Evolutionary conservation across 352 stramenopile species (phyloP).

Genomic region (Thalassiosira delicatula): DNA sequence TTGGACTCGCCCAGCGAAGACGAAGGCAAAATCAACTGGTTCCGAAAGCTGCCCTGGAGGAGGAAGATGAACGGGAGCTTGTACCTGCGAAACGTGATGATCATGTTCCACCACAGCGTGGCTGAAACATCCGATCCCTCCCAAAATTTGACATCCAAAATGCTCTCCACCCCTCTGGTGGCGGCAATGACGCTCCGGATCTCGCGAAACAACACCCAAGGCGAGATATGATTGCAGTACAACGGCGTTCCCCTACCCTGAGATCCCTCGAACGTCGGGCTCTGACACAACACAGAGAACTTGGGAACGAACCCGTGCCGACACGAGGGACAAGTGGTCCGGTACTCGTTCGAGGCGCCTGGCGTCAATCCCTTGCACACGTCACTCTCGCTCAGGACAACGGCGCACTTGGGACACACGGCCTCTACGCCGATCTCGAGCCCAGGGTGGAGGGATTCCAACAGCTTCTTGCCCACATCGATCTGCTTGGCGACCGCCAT

Average conservation of each 20-base stretch:
- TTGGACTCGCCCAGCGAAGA: background rate
- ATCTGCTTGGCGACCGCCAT: slow-evolving; percentile 40
- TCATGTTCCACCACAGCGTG: slow-evolving; percentile 85
- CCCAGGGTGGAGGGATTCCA: slow-evolving; percentile 61
- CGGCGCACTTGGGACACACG: slow-evolving; percentile 77
- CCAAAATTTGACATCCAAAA: slow-evolving; percentile 77
- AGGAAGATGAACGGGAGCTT: slow-evolving; percentile 81
- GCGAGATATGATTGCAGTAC: slow-evolving; percentile 85
- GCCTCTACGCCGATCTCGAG: slow-evolving; percentile 69
- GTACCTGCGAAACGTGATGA: slow-evolving; percentile 76
- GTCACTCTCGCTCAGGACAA: slow-evolving; percentile 70
- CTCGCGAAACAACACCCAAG: slow-evolving; percentile 85
- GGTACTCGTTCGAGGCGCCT: slow-evolving; percentile 81
- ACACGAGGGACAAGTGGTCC: slow-evolving; percentile 82
- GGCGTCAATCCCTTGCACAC: slow-evolving; percentile 79
- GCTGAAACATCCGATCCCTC: slow-evolving; percentile 71
- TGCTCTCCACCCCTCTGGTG: slow-evolving; percentile 52
- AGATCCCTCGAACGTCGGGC: slow-evolving; percentile 74
- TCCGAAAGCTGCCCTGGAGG: slow-evolving; percentile 74
- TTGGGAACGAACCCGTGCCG: slow-evolving; percentile 82
- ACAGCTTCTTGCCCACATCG: slow-evolving; percentile 46
- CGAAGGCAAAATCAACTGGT: slow-evolving; percentile 60
- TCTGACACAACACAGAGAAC: slow-evolving; percentile 76
- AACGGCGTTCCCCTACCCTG: slow-evolving; percentile 77
- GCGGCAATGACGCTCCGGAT: slow-evolving; percentile 69